phyloP scores from a whole-genome alignment of 345 rosid genomes.

The Isatis tinctoria region DNA sequence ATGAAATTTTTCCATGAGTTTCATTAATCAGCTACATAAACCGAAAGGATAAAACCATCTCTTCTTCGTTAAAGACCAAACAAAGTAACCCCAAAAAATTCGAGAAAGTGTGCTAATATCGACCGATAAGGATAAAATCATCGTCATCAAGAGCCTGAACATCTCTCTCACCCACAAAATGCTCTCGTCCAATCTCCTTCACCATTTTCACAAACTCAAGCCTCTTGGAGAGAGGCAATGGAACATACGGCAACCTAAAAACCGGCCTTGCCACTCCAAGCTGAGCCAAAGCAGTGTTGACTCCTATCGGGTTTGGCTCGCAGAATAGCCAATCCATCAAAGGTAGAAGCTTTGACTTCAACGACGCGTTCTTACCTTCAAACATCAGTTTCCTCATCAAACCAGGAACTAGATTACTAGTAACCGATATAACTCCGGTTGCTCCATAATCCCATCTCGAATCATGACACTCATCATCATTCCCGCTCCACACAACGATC shows the following conservation, averaged over 20 bases:
- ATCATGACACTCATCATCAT: constrained; percentile 88
- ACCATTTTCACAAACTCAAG: constrained; percentile 75
- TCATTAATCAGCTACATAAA: constrained; percentile 14
- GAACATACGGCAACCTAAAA: constrained; percentile 85
- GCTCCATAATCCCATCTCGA: constrained; percentile 83
- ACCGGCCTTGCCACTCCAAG: constrained; percentile 83
- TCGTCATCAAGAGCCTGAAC: constrained; percentile 79
- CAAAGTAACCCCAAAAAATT: not conserved
- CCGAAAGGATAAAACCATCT: not conserved
- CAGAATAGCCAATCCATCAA: constrained; percentile 71
- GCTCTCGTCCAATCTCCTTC: constrained; percentile 61
- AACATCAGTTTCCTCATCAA: constrained; percentile 64
- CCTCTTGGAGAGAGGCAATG: constrained; percentile 64
- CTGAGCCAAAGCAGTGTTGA: constrained; percentile 88
- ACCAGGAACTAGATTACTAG: constrained; percentile 76
- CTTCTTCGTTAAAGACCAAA: not conserved
- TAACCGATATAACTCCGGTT: constrained; percentile 70
- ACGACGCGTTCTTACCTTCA: constrained; percentile 47
- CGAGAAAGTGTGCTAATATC: constrained; percentile 43
- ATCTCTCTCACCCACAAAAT: constrained; percentile 76
- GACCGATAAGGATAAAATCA: constrained; percentile 64
- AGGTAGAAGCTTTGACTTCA: constrained; percentile 67
- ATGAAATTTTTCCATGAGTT: not conserved
- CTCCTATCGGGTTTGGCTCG: constrained; percentile 78
- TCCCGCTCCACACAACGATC: constrained; percentile 86